Evolutionary conservation across 1,139 yeast species (phyloP).

Genomic region (Pichia sp.): DNA sequence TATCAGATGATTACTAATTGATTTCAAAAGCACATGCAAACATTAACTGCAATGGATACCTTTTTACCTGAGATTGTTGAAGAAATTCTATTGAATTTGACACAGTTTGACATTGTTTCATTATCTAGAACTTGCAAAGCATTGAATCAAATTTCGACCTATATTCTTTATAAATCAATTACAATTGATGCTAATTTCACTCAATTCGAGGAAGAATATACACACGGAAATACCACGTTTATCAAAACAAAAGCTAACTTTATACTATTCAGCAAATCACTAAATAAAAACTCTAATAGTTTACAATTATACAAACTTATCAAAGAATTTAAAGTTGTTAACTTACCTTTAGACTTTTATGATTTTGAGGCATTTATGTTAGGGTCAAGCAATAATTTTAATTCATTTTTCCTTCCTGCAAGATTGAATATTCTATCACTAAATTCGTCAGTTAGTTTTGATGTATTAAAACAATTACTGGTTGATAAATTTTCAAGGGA

Average conservation of each 20-base stretch:
- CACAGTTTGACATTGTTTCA: conserved; percentile 22
- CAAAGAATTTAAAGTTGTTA: conserved; percentile 14
- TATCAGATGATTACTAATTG: not conserved
- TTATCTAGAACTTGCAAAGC: conserved; percentile 10
- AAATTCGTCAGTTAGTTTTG: conserved; percentile 14
- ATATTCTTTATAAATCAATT: conserved; percentile 17
- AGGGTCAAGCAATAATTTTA: not conserved
- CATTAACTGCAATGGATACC: not conserved
- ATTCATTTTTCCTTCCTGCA: conserved; percentile 4
- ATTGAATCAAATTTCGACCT: conserved; percentile 9
- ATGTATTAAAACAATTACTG: conserved; percentile 8
- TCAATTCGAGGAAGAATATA: conserved; percentile 22
- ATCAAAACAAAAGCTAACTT: conserved; percentile 21
- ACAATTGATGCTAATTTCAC: conserved; percentile 20
- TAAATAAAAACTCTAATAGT: not conserved
- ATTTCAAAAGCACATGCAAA: not conserved
- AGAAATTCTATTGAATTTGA: conserved; percentile 14
- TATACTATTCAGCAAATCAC: conserved; percentile 8
- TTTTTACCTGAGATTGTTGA: conserved; percentile 20
- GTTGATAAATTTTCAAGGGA: conserved; percentile 7
- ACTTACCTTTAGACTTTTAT: conserved; percentile 24
- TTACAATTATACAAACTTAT: conserved; percentile 3
- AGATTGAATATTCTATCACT: conserved; percentile 10
- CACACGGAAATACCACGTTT: conserved; percentile 16
- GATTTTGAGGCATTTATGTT: conserved; percentile 20